Evolutionary conservation across 1,139 yeast species (phyloP).

Genomic region (Pneumocystis canis): DNA sequence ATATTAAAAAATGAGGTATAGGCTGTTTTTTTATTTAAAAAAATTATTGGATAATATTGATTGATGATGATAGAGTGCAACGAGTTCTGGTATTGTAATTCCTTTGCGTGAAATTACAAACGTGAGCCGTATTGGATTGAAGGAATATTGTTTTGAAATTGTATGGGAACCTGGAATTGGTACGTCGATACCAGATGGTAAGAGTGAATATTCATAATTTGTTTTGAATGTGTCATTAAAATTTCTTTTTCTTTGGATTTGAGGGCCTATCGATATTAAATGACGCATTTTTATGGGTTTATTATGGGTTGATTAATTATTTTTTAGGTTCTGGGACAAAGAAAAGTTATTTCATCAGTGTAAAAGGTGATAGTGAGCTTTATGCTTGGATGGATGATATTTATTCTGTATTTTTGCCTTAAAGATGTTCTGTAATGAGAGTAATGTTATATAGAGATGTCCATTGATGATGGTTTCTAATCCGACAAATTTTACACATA

Average conservation of each 20-base stretch:
- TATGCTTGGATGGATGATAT: conserved; percentile 88
- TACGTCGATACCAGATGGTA: neutral
- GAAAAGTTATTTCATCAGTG: conserved; percentile 49
- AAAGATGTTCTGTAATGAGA: neutral
- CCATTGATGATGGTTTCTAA: conserved; percentile 56
- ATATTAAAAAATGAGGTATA: conserved; percentile 60
- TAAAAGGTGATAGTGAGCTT: conserved; percentile 66
- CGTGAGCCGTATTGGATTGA: conserved; percentile 48
- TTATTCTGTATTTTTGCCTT: conserved; percentile 34
- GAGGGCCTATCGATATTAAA: neutral
- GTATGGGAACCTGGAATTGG: conserved; percentile 39
- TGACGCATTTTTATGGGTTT: neutral
- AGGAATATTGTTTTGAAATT: conserved; percentile 66
- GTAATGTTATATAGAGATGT: conserved; percentile 31
- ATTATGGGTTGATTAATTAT: neutral
- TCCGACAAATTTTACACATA: conserved; percentile 34
- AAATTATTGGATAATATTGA: conserved; percentile 4
- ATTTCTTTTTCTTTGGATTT: neutral
- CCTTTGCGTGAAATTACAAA: conserved; percentile 43
- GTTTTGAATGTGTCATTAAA: neutral
- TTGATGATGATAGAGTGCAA: neutral
- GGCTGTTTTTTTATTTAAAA: conserved; percentile 20
- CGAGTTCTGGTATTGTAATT: conserved; percentile 21
- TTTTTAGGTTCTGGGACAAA: conserved; percentile 17
- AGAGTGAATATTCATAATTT: neutral